Percentiles rank a stretch among this genome's conserved stretches.
Conservation (phyloP, 805 yeast species). For the Candida broadrunensis region DNA sequence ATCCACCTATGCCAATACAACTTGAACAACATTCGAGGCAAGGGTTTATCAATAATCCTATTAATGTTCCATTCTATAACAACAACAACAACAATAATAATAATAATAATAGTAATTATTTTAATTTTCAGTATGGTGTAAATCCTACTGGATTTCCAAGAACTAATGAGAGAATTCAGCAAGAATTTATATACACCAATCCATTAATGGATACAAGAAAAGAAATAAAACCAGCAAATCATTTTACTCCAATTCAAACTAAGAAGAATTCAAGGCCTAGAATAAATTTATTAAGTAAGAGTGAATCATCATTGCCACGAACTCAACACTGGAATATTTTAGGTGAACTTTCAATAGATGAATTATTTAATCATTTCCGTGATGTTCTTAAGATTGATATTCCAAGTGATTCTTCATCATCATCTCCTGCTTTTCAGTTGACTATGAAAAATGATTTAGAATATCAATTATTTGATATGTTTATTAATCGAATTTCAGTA, state of each 20-base stretch:
- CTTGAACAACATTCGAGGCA: conserved; percentile 2
- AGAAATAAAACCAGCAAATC: not conserved
- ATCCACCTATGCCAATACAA: conserved; percentile 7
- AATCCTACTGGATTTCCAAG: not conserved
- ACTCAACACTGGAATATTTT: conserved; percentile 1
- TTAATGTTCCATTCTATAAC: not conserved
- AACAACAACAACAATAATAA: too few relatives aligned
- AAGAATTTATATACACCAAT: not conserved
- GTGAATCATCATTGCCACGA: not conserved
- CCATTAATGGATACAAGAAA: not conserved
- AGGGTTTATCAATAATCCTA: not conserved
- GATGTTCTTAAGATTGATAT: conserved; percentile 16
- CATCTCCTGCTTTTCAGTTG: not conserved
- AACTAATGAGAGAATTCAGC: not conserved
- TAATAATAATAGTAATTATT: not conserved
- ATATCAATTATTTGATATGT: conserved; percentile 29
- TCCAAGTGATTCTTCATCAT: conserved; percentile 7
- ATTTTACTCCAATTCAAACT: conserved; percentile 35
- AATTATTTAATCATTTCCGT: conserved; percentile 19
- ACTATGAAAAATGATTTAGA: conserved; percentile 21
- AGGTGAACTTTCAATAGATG: conserved; percentile 24
- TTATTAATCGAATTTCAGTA: conserved; percentile 24
- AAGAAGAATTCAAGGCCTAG: conserved; percentile 36
- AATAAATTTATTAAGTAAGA: conserved; percentile 28
- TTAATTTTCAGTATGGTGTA: not conserved